Evolutionary conservation across 2,329 filamentous ascomycete species (phyloP).

Genomic region (Ophiostoma populinum): DNA sequence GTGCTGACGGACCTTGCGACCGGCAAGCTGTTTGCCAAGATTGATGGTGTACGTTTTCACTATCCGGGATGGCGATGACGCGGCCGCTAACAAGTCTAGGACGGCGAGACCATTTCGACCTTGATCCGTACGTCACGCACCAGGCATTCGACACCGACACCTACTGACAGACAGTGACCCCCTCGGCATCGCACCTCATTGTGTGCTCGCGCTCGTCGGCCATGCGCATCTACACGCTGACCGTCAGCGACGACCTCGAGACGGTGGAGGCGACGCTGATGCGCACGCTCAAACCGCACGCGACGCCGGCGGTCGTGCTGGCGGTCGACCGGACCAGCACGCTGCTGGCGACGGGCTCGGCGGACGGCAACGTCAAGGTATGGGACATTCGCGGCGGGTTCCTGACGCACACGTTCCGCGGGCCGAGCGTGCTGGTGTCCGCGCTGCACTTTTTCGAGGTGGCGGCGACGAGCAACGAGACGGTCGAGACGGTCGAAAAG

Average conservation of each 20-base stretch:
- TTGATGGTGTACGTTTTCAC: conserved; percentile 55
- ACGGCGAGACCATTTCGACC: conserved; percentile 66
- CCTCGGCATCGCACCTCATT: conserved; percentile 72
- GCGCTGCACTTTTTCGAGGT: conserved; percentile 84
- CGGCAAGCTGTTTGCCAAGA: conserved; percentile 62
- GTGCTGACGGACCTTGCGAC: conserved; percentile 72
- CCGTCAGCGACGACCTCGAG: conserved; percentile 36
- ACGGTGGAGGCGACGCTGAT: conserved; percentile 49
- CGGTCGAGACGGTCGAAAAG: conserved; percentile 20
- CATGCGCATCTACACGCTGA: conserved; percentile 77
- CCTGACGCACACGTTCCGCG: conserved; percentile 87
- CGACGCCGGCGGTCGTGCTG: conserved; percentile 73
- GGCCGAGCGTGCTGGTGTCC: conserved; percentile 80
- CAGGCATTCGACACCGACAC: background rate
- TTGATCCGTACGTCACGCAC: conserved; percentile 28
- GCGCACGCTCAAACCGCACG: conserved; percentile 75
- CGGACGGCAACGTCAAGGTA: conserved; percentile 86
- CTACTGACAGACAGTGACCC: conserved; percentile 45
- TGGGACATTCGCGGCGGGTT: conserved; percentile 89
- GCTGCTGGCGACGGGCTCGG: conserved; percentile 77
- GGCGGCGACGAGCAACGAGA: conserved; percentile 30
- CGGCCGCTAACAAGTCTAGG: conserved; percentile 28
- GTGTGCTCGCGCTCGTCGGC: conserved; percentile 89
- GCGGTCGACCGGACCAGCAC: conserved; percentile 78
- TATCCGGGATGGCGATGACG: background rate